Base-by-base conservation (phyloP, 495 filamentous ascomycete species). In the Venustampulla echinocandica region DNA sequence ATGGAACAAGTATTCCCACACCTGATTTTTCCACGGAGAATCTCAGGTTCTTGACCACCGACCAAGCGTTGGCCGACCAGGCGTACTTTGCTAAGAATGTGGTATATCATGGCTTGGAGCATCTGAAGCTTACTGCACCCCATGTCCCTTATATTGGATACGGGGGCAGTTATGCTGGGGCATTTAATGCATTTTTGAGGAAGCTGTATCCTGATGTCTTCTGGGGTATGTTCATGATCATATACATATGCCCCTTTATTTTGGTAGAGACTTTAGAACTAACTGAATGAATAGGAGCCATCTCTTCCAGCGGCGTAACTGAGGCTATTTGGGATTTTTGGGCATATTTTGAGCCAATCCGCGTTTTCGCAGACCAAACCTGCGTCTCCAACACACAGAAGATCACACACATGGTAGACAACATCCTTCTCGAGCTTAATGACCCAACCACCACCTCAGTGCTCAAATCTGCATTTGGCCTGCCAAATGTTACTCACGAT, bases 141-240 rank as follows among this genome's bases (percentile, higher is more conserved):
- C 66, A 64, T 19, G 75, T 70, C 4, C 69, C 84, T 0, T 87
- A 76, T 63, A 79, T 87, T 44, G 77, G 72, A 0, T 89, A 86
- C 49, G 84, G 84, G 1, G 83, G 82, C 1, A 84, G 79, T 3
- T 89, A 89, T 54, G 80, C 83, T 14, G 84, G 84, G 13, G 78
- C 77, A 9, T 80, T 84, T 47, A 78, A 77, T 24, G 83, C 84
- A 1, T 81, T 89, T 56, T 58, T 85, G 24, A 74, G 84, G 2
- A 76, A 75, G 42, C 50, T 77, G 34, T 87, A 87, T 58, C 84
- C 84, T 0, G 75, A 84, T 24, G 63, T 76, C 19, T 87, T 78
- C 63, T 84, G 66, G 64, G 84, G 76, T 53, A 58, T 14, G 49
- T n/a, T n/a, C n/a, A n/a, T n/a, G n/a, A n/a, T n/a, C n/a, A n/a